phyloP scores from a whole-genome alignment of 768 basidiomycete species.

The Psilocybe tampanensis region DNA sequence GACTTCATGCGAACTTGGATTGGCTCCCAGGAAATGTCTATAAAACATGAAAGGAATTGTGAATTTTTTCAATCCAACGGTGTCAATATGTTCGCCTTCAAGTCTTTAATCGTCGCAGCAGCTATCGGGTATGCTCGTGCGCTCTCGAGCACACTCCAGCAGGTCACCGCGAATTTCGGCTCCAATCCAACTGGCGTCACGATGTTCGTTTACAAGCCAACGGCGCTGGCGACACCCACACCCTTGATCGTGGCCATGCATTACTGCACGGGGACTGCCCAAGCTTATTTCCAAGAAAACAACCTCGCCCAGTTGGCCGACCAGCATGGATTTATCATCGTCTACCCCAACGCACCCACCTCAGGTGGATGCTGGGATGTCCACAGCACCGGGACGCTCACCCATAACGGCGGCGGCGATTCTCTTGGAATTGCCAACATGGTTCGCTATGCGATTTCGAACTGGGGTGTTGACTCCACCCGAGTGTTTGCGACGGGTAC shows the following conservation, averaged over 20 bases:
- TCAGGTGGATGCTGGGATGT: constrained; percentile 58
- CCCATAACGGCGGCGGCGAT: constrained; percentile 57
- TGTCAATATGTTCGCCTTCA: not conserved
- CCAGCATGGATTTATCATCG: constrained; percentile 50
- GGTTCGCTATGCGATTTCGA: constrained; percentile 49
- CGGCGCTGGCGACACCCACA: constrained; percentile 35
- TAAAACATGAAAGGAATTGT: not conserved
- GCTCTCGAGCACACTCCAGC: constrained; percentile 29
- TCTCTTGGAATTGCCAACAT: constrained; percentile 50
- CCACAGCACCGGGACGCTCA: constrained; percentile 47
- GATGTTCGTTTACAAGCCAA: constrained; percentile 48
- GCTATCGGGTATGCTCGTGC: constrained; percentile 9
- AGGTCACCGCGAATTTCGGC: constrained; percentile 46
- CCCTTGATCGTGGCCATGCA: constrained; percentile 56
- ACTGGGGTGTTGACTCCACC: constrained; percentile 44
- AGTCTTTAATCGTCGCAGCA: not conserved
- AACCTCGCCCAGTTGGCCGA: constrained; percentile 52
- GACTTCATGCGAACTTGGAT: not conserved
- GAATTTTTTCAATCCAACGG: not conserved
- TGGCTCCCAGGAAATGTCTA: not conserved
- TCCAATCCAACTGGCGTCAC: constrained; percentile 53
- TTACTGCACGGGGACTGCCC: constrained; percentile 52
- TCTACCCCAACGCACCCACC: constrained; percentile 46
- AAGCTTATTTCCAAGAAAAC: constrained; percentile 51
- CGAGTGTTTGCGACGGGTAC: constrained; percentile 55